A percentile compares a stretch with the other conserved stretches of the same genome.
These are phyloP conservation scores for Saturnispora mendoncae DNA, from an alignment of 805 yeast species.

Conservation along the genomic window DNA sequence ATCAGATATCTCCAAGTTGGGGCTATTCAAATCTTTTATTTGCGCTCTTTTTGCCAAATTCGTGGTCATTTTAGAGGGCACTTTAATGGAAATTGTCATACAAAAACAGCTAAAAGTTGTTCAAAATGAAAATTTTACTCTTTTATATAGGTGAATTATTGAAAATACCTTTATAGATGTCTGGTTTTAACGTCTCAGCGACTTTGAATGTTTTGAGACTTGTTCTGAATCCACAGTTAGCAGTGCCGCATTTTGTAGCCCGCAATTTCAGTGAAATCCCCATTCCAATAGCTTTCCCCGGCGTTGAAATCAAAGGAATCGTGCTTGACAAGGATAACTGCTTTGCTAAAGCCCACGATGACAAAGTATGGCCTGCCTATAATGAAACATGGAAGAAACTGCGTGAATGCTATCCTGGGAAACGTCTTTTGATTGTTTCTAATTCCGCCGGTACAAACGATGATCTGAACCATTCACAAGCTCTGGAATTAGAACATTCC, in stretches of 20 bases:
- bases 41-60: too few species aligned
- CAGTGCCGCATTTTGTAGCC: constrained; percentile 60
- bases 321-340: constrained; percentile 95
- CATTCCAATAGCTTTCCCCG: constrained; percentile 15
- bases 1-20: too few species aligned
- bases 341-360: constrained; percentile 76
- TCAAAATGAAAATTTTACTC: not conserved
- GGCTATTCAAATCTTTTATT: too few species aligned
- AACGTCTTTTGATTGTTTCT: constrained; percentile 65
- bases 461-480: constrained; percentile 53
- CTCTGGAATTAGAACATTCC: constrained; percentile 46
- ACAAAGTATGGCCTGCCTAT: constrained; percentile 73
- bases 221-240: constrained; percentile 52
- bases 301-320: constrained; percentile 50
- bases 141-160: not conserved
- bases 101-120: not conserved
- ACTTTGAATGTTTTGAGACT: constrained; percentile 59
- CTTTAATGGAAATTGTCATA: too few species aligned
- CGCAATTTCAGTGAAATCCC: constrained; percentile 35
- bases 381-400: constrained; percentile 46
- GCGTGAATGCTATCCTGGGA: constrained; percentile 49
- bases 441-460: constrained; percentile 90
- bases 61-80: too few species aligned
- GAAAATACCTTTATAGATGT: constrained; percentile 6
- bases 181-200: constrained; percentile 56